A percentile compares a stretch with the other conserved stretches of the same genome.
phyloP scores from a whole-genome alignment of 306 rosid genomes.

The Senna siamea region DNA sequence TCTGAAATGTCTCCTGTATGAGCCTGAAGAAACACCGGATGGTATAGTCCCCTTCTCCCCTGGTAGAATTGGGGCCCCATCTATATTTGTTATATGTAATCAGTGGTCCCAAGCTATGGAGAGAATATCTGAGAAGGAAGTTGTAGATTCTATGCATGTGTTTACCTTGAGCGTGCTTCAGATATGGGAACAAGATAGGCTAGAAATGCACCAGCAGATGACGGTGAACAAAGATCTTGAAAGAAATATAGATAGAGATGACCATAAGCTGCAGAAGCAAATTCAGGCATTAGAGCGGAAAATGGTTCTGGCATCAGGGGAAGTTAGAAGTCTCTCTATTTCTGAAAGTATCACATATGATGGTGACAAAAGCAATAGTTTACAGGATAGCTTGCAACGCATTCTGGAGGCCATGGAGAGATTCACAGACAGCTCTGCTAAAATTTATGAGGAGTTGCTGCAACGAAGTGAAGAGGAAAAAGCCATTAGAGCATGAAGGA shows the following conservation, averaged over 20 bases:
- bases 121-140: slow-evolving; percentile 83
- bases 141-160: slow-evolving; percentile 72
- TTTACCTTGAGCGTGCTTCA: slow-evolving; percentile 71
- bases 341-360: slow-evolving; percentile 62
- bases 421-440: slow-evolving; percentile 64
- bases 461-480: slow-evolving; percentile 72
- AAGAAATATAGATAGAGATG: slow-evolving; percentile 69
- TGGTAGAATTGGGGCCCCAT: slow-evolving; percentile 89
- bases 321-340: slow-evolving; percentile 52
- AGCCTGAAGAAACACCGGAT: slow-evolving; percentile 85
- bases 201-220: slow-evolving; percentile 67
- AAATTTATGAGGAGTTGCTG: slow-evolving; percentile 75
- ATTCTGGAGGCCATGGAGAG: slow-evolving; percentile 96
- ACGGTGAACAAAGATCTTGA: slow-evolving; percentile 68
- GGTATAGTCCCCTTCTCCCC: slow-evolving; percentile 89
- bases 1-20: slow-evolving; percentile 75
- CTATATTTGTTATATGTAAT: slow-evolving; percentile 84
- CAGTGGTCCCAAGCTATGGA: slow-evolving; percentile 96
- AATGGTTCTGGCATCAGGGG: slow-evolving; percentile 58
- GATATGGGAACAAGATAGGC: slow-evolving; percentile 83
- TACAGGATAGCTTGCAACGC: slow-evolving; percentile 78
- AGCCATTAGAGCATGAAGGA: slow-evolving; percentile 43
- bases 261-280: slow-evolving; percentile 79
- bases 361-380: slow-evolving; percentile 69
- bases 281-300: slow-evolving; percentile 77